Evolutionary conservation across 2,329 filamentous ascomycete genomes (phyloP).

Genomic region (Clarireedia monteithiana): DNA sequence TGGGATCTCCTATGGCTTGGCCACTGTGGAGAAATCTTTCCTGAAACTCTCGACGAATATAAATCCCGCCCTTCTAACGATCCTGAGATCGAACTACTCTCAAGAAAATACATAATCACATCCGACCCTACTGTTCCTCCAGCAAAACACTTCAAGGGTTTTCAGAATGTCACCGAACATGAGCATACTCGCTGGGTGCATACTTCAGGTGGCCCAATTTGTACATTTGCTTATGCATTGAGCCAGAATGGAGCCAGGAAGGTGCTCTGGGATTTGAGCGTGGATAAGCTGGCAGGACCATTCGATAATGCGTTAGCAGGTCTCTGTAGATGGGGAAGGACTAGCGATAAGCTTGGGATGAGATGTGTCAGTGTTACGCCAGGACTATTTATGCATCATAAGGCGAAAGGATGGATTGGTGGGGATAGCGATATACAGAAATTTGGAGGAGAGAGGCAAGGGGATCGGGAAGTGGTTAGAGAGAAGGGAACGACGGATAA

Average conservation of each 20-base stretch:
- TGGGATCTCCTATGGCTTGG: conserved; percentile 34
- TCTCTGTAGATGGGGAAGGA: background rate
- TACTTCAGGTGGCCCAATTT: conserved; percentile 24
- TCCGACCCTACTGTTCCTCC: conserved; percentile 24
- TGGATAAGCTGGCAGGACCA: conserved; percentile 24
- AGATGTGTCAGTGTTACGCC: conserved; percentile 3
- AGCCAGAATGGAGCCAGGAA: conserved; percentile 36
- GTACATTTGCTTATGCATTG: conserved; percentile 32
- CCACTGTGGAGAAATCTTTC: conserved; percentile 29
- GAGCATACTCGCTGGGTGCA: conserved; percentile 24
- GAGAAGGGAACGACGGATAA: conserved; percentile 7
- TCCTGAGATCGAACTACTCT: conserved; percentile 2
- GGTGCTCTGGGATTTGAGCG: conserved; percentile 52
- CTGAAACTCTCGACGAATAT: conserved; percentile 4
- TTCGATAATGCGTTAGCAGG: conserved; percentile 30
- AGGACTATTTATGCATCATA: conserved; percentile 7
- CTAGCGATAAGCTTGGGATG: background rate
- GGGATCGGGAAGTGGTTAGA: background rate
- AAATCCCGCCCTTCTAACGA: background rate
- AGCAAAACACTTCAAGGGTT: conserved; percentile 9
- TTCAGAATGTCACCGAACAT: conserved; percentile 1
- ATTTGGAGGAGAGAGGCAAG: background rate
- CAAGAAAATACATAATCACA: conserved; percentile 18
- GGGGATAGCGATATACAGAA: conserved; percentile 10
- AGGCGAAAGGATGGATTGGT: conserved; percentile 2